Evolutionary conservation across 805 yeast species (phyloP).

Genomic region (Candida ortonii): DNA sequence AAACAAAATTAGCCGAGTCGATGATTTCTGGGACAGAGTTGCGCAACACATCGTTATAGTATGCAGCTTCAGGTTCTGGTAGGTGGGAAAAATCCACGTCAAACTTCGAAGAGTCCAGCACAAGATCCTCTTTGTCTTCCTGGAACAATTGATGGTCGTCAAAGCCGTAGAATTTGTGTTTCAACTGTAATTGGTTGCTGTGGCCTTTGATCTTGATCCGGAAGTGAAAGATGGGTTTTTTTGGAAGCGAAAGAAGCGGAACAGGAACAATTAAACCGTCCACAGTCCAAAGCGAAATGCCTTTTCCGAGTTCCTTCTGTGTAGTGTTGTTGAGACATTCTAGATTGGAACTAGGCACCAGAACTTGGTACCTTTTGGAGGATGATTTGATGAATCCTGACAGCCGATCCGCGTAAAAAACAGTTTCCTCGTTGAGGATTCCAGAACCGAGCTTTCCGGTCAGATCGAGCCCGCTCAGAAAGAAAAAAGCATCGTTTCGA

Average conservation of each 20-base stretch:
- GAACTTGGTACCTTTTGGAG: constrained; percentile 23
- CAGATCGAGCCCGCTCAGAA: constrained; percentile 18
- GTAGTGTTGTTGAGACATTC: constrained; percentile 19
- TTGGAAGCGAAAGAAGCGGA: constrained; percentile 14
- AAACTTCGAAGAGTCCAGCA: constrained; percentile 12
- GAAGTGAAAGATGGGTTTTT: constrained; percentile 27
- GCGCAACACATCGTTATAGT: constrained; percentile 13
- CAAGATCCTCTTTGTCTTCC: constrained; percentile 25
- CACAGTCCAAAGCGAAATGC: constrained; percentile 18
- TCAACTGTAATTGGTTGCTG: constrained; percentile 12
- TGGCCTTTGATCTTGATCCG: constrained; percentile 28
- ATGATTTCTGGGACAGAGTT: constrained; percentile 35
- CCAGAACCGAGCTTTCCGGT: constrained; percentile 19
- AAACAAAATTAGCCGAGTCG: constrained; percentile 48
- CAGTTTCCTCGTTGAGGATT: constrained; percentile 28
- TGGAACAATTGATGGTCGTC: constrained; percentile 26
- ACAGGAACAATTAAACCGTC: constrained; percentile 29
- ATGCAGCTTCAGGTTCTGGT: constrained; percentile 7
- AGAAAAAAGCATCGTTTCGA: constrained; percentile 40
- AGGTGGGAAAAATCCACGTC: constrained; percentile 2
- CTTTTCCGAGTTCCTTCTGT: constrained; percentile 10
- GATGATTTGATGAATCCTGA: constrained; percentile 18
- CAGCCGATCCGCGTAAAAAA: constrained; percentile 36
- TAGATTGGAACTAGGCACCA: constrained; percentile 35
- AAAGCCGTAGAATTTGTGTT: constrained; percentile 29